A percentile compares a stretch with the other conserved stretches of the same genome.
Evolutionary conservation across 2,329 filamentous ascomycete species (phyloP).

Genomic region (Cercospora canescens): DNA sequence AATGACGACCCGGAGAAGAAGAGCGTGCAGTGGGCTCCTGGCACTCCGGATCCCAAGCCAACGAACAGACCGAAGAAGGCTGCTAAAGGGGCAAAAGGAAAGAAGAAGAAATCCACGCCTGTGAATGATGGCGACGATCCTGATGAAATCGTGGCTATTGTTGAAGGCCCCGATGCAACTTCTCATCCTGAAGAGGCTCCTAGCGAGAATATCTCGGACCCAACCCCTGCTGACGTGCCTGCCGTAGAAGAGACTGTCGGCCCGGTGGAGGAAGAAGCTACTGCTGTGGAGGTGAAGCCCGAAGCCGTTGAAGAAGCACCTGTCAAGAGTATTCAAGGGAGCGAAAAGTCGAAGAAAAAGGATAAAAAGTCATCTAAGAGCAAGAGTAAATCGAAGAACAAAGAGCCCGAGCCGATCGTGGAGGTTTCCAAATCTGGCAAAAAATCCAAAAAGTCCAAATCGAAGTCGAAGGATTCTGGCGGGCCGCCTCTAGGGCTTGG

Average conservation of each 20-base stretch:
- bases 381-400: constrained; percentile 1
- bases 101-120: constrained; percentile 26
- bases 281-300: not conserved
- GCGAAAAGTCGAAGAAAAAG: constrained; percentile 1
- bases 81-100: constrained; percentile 23
- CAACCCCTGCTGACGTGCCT: not conserved
- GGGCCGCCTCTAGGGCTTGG: constrained; percentile 16
- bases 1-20: constrained; percentile 27
- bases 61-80: constrained; percentile 31
- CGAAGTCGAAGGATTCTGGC: constrained; percentile 4
- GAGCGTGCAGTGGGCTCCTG: constrained; percentile 31
- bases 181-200: constrained; percentile 1
- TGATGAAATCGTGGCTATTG: constrained; percentile 29
- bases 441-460: constrained; percentile 17
- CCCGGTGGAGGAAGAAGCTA: not conserved
- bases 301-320: not conserved
- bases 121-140: constrained; percentile 16
- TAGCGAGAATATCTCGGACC: constrained; percentile 10
- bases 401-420: not conserved
- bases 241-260: not conserved
- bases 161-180: constrained; percentile 20
- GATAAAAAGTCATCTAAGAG: constrained; percentile 9
- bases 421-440: constrained; percentile 13
- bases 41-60: constrained; percentile 29
- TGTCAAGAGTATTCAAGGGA: not conserved